Conservation (phyloP, 2,329 filamentous ascomycete species). For the Blastomyces parvus region DNA sequence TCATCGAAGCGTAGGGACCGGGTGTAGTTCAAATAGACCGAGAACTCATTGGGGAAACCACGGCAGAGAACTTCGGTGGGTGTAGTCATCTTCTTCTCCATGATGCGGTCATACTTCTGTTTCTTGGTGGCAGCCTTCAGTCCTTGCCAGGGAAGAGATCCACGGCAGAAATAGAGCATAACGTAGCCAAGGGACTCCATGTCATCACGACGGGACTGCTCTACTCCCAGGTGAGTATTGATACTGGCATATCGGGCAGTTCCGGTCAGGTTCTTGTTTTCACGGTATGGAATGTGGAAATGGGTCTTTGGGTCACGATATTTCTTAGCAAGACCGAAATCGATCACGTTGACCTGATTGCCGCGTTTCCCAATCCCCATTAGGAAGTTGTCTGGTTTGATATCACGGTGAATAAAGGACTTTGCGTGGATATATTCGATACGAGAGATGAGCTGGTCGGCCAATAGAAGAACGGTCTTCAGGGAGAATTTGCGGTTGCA, state of each 20-base stretch:
- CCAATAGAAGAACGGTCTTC: constrained; percentile 93
- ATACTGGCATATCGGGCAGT: constrained; percentile 98
- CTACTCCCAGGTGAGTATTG: constrained; percentile 96
- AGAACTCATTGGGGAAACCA: constrained; percentile 98
- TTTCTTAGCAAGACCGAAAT: constrained; percentile 98
- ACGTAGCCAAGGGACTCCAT: constrained; percentile 99
- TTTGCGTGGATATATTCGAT: constrained; percentile 99
- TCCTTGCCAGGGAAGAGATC: constrained; percentile 96
- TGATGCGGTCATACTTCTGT: constrained; percentile 99
- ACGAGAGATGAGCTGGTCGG: constrained; percentile 96
- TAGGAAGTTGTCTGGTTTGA: constrained; percentile 99
- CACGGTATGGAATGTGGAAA: constrained; percentile 98
- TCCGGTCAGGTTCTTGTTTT: constrained; percentile 99
- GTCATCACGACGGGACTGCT: constrained; percentile 97
- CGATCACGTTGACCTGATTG: constrained; percentile 98
- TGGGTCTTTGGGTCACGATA: constrained; percentile 99
- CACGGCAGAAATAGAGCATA: constrained; percentile 99
- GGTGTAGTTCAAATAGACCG: constrained; percentile 99
- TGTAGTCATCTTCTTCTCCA: constrained; percentile 99
- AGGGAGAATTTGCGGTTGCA: constrained; percentile 99
- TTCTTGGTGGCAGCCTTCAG: constrained; percentile 98
- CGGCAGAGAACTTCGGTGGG: constrained; percentile 97
- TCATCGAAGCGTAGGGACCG: constrained; percentile 97
- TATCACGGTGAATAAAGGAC: constrained; percentile 98
- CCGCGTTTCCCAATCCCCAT: constrained; percentile 99